Evolutionary conservation across 2,329 filamentous ascomycete genomes (phyloP), one percentile per base, ranked within the genome.

Genomic region (Ceratocystis variospora): DNA sequence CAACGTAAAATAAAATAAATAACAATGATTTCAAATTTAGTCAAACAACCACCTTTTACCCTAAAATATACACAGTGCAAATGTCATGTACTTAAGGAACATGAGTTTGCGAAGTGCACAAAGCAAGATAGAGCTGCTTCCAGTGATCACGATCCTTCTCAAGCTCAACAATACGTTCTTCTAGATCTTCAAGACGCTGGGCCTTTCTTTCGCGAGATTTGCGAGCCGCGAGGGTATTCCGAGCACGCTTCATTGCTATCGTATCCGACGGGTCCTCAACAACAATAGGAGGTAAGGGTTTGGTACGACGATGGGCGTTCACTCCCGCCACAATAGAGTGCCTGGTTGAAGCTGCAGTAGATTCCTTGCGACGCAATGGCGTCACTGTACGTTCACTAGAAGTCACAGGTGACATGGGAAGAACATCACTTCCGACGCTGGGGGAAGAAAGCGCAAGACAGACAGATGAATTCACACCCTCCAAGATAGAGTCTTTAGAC

Each of bases 161-260:
- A 33, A 93, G 78, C 73, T 88, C 85, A 19, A 79, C 80, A 72
- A 96, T 91, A 72, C 83, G 80, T 48, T 82, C 81, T 78, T 95
- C 88, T 59, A 96, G 80, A 67, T 86, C 83, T 66, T 89, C 86
- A 68, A 93, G 80, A 71, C 87, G 83, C 74, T 87, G 81, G 67
- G 89, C 85, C 79, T 96, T 96, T 70, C 90, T 87, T 73, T 90
- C 87, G 64, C 93, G 87, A 68, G 91, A 96, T 78, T 96, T 96
- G 70, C 93, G 90, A 72, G 93, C 93, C 19, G 93, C 93, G 75
- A 95, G 83, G 7, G 91, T 96, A 76, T 96, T 97, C 71, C 91
- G 88, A 63, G 91, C 92, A 75, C 93, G 89, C 85, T 96, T 96
- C 81, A 92, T 83, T 22, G 90, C 90, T n/a, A 88, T 75, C 8